phyloP scores from a whole-genome alignment of 2,329 filamentous ascomycete species.

The Seiridium unicorne region DNA sequence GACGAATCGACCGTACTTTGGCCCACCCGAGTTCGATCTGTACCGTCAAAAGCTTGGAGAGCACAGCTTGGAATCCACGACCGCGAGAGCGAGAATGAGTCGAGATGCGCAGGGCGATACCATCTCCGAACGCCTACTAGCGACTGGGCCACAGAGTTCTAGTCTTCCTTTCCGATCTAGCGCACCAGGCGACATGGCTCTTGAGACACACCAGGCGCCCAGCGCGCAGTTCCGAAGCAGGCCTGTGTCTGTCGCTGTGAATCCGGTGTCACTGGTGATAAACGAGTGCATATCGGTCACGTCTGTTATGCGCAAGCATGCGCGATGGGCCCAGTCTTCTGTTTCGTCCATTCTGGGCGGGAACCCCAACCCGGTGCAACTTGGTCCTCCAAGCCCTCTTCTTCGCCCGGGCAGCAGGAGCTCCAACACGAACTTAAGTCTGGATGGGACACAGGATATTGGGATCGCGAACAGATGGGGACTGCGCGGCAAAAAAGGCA shows the following conservation, averaged over 20 bases:
- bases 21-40: no score
- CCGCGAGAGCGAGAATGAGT: constrained; percentile 33
- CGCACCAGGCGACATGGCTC: constrained; percentile 14
- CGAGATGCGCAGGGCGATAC: constrained; percentile 29
- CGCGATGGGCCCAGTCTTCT: constrained; percentile 91
- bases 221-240: constrained; percentile 60
- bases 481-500: constrained; percentile 88
- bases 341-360: constrained; percentile 94
- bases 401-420: constrained; percentile 40
- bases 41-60: background rate
- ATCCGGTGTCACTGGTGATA: constrained; percentile 89
- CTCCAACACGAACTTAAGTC: constrained; percentile 29
- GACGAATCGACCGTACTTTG: no score
- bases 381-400: constrained; percentile 45
- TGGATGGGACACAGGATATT: constrained; percentile 49
- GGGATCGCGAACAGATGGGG: constrained; percentile 85
- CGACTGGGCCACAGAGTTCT: constrained; percentile 22
- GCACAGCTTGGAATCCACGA: background rate
- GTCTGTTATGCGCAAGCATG: constrained; percentile 96
- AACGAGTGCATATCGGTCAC: constrained; percentile 99
- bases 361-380: constrained; percentile 56
- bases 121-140: constrained; percentile 23
- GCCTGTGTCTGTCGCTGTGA: constrained; percentile 76
- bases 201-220: constrained; percentile 22
- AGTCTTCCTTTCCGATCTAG: constrained; percentile 22